Conservation (phyloP, 1,139 yeast genomes). For the Zygosaccharomyces sapae region DNA sequence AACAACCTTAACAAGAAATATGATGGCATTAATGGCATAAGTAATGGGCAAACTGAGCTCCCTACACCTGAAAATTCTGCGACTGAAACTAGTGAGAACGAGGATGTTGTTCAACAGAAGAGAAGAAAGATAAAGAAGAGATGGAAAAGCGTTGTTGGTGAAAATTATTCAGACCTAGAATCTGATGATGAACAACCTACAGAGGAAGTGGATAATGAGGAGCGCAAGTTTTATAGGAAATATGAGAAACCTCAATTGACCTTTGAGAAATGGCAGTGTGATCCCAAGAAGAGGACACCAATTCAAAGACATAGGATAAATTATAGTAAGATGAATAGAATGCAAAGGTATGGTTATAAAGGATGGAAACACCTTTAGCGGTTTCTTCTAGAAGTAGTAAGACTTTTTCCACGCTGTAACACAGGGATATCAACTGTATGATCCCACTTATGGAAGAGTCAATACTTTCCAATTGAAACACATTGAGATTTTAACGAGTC, state of each 20-base stretch:
- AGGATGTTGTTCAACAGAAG: conserved; percentile 12
- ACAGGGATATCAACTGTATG: conserved; percentile 24
- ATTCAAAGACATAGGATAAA: conserved; percentile 20
- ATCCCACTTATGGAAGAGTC: conserved; percentile 11
- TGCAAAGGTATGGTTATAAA: conserved; percentile 21
- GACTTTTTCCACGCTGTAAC: conserved; percentile 23
- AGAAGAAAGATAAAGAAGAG: conserved; percentile 17
- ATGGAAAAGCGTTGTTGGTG: conserved; percentile 21
- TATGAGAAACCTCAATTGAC: conserved; percentile 31
- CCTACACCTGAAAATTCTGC: conserved; percentile 33
- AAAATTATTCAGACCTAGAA: conserved; percentile 17
- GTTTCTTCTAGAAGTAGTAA: conserved; percentile 24
- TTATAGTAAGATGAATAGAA: conserved; percentile 18
- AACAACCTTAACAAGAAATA: conserved; percentile 23
- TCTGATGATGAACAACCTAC: conserved; percentile 10
- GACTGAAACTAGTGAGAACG: conserved; percentile 24
- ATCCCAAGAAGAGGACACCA: conserved; percentile 15
- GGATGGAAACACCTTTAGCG: conserved; percentile 16
- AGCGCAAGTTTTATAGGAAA: conserved; percentile 23
- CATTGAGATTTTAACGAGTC: conserved; percentile 29
- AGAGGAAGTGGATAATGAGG: conserved; percentile 21
- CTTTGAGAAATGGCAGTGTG: conserved; percentile 34
- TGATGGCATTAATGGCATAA: conserved; percentile 13
- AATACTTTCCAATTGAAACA: conserved; percentile 26
- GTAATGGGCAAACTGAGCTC: conserved; percentile 12